Conservation (phyloP, 768 basidiomycete species). For the Mycena venus region DNA sequence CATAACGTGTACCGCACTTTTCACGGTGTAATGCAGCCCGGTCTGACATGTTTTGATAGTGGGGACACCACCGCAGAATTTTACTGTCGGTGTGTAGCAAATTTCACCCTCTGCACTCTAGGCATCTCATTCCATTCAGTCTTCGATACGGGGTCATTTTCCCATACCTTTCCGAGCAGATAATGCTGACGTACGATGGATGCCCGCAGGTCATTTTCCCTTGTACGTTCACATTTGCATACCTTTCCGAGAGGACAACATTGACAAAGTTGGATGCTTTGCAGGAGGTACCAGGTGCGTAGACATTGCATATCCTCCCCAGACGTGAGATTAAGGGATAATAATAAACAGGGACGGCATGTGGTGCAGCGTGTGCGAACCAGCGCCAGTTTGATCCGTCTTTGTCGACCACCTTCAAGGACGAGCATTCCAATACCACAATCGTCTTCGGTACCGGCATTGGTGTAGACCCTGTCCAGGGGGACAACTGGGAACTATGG, state of each 20-base stretch:
- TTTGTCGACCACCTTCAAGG: slow-evolving; percentile 21
- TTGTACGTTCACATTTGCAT: no score
- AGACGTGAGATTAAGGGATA: not conserved
- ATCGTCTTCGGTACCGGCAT: slow-evolving; percentile 28
- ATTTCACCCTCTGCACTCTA: no score
- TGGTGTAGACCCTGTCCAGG: slow-evolving; percentile 46
- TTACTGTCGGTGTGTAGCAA: slow-evolving; percentile 33
- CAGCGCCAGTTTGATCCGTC: slow-evolving; percentile 25
- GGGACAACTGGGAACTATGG: slow-evolving; percentile 42
- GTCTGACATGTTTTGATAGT: slow-evolving; percentile 9
- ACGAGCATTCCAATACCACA: not conserved
- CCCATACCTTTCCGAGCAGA: no score
- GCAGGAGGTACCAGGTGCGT: slow-evolving; percentile 6
- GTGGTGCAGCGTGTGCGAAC: slow-evolving; percentile 18
- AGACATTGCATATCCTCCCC: not conserved
- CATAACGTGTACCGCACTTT: not conserved
- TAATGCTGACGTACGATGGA: no score
- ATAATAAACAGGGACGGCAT: slow-evolving; percentile 9
- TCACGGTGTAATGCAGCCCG: not conserved
- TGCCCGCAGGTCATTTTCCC: no score
- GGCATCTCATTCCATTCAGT: not conserved
- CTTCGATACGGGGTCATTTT: slow-evolving; percentile 6
- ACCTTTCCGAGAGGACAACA: no score
- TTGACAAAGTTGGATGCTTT: no score
- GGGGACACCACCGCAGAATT: slow-evolving; percentile 36